Conservation (phyloP, 805 yeast species). For the Wickerhamiella siamensis region DNA sequence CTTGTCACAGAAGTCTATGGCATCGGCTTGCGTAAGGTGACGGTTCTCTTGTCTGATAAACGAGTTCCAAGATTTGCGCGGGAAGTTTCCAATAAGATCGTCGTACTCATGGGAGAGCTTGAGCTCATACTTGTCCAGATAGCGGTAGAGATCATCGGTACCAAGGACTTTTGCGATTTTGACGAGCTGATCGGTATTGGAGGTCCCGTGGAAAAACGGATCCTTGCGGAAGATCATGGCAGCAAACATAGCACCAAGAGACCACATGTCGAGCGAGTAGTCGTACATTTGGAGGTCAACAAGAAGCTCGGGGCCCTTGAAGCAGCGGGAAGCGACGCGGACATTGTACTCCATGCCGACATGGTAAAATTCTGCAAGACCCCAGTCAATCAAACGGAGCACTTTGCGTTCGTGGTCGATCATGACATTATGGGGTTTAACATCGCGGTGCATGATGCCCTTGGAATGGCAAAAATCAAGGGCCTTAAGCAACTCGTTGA, state of each 20-base stretch:
- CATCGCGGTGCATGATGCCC: slow-evolving; percentile 93
- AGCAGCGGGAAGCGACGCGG: slow-evolving; percentile 81
- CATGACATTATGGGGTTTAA: slow-evolving; percentile 88
- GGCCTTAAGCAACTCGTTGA: slow-evolving; percentile 68
- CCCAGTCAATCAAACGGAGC: slow-evolving; percentile 84
- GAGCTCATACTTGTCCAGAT: slow-evolving; percentile 55
- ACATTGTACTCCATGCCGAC: slow-evolving; percentile 82
- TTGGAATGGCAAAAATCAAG: slow-evolving; percentile 80
- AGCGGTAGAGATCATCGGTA: slow-evolving; percentile 55
- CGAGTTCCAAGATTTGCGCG: slow-evolving; percentile 74
- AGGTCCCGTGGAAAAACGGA: slow-evolving; percentile 84
- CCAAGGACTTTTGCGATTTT: slow-evolving; percentile 83
- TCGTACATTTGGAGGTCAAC: slow-evolving; percentile 75
- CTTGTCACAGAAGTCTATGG: slow-evolving; percentile 61
- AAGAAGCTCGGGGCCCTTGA: slow-evolving; percentile 81
- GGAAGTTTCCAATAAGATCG: slow-evolving; percentile 51
- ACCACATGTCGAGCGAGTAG: slow-evolving; percentile 82
- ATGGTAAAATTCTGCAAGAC: slow-evolving; percentile 85
- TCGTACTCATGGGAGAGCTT: slow-evolving; percentile 66
- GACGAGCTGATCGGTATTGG: slow-evolving; percentile 82
- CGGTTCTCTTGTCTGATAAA: slow-evolving; percentile 60
- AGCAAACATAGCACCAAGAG: slow-evolving; percentile 83
- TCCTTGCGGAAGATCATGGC: slow-evolving; percentile 78
- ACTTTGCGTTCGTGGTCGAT: slow-evolving; percentile 54
- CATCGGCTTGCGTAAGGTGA: slow-evolving; percentile 53